Evolutionary conservation across 352 stramenopile species (phyloP), one percentile per base, ranked within the genome.

Genomic region (Phytopythium helicoides): DNA sequence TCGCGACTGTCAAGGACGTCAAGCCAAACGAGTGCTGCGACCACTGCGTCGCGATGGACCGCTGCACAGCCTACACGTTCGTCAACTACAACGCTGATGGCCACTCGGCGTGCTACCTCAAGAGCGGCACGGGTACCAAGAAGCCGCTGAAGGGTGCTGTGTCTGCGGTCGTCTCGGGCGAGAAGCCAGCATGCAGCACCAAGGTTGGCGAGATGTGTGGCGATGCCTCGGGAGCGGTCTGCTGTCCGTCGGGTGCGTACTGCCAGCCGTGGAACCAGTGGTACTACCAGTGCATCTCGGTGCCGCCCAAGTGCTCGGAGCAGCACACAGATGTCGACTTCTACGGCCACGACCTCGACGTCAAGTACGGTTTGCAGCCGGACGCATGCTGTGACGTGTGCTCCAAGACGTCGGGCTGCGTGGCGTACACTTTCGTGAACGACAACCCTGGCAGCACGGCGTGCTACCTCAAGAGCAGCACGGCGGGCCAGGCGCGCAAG

Each of bases 281-380:
- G 25, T 68, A 73, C 56, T 79, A 71, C 62, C 73, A 84, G 54
- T 84, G 73, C 52, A 54, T 75, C 38, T 26, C 57, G 14, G 21
- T 52, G 6, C 70, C 73, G 5, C 8, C 41, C 18, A 44, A 71
- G 47, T 84, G 73, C 61, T 63, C 54, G 11, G 47, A 47, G 19
- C 70, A 77, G 54, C 31, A 60, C n/a, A 63, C 62, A 14, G 60
- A 75, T 55, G 49, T 71, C 3, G 72, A 79, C 47, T 76, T 76
- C n/a, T 66, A 59, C 46, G 73, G 73, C 36, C 62, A 74, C 47
- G 66, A 84, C 60, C 39, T 84, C 19, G 33, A 57, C 22, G 66
- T 56, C 25, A 50, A 68, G 19, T 70, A 64, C 50, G 54, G 37
- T 7, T 18, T 62, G 12, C 33, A 42, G 14, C 56, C 56, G 4